Evolutionary conservation across 805 yeast species (phyloP).

Genomic region (Millerago galiae): DNA sequence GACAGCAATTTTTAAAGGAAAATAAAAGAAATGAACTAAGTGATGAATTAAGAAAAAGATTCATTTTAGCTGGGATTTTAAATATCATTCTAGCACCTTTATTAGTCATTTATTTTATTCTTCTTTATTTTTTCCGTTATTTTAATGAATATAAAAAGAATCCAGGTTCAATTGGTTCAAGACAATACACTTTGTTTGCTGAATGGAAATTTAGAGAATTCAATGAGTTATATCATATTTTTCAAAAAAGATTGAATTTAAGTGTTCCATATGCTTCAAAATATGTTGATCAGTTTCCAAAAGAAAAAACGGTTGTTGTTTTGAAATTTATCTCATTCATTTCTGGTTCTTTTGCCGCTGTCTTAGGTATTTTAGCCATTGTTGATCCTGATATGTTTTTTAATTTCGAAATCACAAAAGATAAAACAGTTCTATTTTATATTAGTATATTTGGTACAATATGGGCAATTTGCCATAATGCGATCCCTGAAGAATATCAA

Average conservation of each 20-base stretch:
- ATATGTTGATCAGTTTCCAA: conserved; percentile 89
- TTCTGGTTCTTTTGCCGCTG: conserved; percentile 85
- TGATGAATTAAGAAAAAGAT: conserved; percentile 67
- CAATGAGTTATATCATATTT: conserved; percentile 87
- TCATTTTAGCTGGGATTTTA: conserved; percentile 80
- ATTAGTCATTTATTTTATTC: conserved; percentile 71
- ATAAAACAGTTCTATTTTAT: conserved; percentile 77
- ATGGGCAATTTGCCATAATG: conserved; percentile 75
- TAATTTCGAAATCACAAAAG: conserved; percentile 80
- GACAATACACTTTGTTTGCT: conserved; percentile 92
- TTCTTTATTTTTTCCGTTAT: conserved; percentile 81
- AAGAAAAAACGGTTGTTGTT: conserved; percentile 54
- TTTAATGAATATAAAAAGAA: conserved; percentile 89
- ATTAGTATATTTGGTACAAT: conserved; percentile 83
- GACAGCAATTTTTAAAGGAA: conserved; percentile 64
- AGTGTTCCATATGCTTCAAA: conserved; percentile 76
- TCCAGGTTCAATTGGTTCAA: conserved; percentile 72
- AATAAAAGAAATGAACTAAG: conserved; percentile 60
- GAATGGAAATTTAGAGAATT: conserved; percentile 94
- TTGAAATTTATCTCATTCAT: conserved; percentile 63
- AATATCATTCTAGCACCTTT: conserved; percentile 83
- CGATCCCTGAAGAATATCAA: conserved; percentile 55
- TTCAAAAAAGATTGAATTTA: conserved; percentile 68
- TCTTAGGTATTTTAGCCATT: conserved; percentile 67
- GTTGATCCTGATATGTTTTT: conserved; percentile 88